phyloP scores from a whole-genome alignment of 78 protist species.

The Dictyostelium purpureum region DNA sequence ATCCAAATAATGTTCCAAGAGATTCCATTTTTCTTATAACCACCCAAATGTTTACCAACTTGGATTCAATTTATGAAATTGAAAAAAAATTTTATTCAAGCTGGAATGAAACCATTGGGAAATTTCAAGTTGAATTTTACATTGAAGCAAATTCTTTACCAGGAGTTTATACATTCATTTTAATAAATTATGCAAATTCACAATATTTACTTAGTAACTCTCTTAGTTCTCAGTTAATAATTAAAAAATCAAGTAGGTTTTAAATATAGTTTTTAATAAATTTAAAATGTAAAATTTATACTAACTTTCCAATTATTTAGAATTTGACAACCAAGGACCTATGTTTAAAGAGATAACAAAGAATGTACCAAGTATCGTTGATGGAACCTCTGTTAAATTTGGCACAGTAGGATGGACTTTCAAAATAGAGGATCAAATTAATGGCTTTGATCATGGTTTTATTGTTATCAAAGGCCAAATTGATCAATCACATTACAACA shows the following conservation, averaged over 20 bases:
- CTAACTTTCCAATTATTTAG: neutral
- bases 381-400: neutral
- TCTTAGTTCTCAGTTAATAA: neutral
- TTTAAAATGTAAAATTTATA: no score
- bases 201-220: no score
- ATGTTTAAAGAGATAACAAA: neutral
- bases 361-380: no score
- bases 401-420: neutral
- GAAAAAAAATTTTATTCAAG: no score
- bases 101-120: neutral
- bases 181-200: no score
- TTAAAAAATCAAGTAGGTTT: neutral
- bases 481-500: neutral
- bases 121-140: neutral
- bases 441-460: slow-evolving; percentile 12
- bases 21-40: no score
- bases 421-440: neutral
- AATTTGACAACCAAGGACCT: neutral
- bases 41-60: no score
- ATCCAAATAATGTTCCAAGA: neutral
- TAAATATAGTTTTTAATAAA: neutral
- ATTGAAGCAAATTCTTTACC: neutral
- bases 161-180: no score
- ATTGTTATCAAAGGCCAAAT: neutral
- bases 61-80: no score